Percentiles rank a stretch among this genome's conserved stretches.
phyloP scores from a whole-genome alignment of 306 rosid genomes.

The Adenanthera pavonina region DNA sequence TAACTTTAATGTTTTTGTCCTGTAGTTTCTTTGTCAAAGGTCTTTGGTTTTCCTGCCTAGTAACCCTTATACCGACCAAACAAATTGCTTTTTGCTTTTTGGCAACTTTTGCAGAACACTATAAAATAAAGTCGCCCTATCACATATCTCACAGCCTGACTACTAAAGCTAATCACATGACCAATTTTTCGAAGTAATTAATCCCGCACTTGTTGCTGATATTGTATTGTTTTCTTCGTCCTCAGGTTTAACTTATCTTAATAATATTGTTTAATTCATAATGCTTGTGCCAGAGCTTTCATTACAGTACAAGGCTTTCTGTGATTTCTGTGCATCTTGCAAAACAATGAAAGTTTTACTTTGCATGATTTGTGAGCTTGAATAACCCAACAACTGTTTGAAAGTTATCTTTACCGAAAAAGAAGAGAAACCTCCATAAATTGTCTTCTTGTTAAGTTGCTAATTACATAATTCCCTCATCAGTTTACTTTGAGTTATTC shows the following conservation, averaged over 20 bases:
- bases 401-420: slow-evolving; percentile 13
- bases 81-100: slow-evolving; percentile 38
- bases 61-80: slow-evolving; percentile 21
- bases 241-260: background rate
- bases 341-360: background rate
- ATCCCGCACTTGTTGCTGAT: slow-evolving; percentile 24
- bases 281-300: background rate
- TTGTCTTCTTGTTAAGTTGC: background rate
- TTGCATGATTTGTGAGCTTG: background rate
- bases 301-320: background rate
- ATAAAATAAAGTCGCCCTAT: slow-evolving; percentile 2
- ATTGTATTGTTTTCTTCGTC: slow-evolving; percentile 31
- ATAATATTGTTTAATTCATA: background rate
- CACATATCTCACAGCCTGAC: slow-evolving; percentile 28
- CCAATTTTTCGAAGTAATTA: slow-evolving; percentile 38
- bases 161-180: slow-evolving; percentile 48
- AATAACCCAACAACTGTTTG: background rate
- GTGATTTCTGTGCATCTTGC: background rate
- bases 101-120: slow-evolving; percentile 40
- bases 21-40: background rate
- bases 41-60: slow-evolving; percentile 14
- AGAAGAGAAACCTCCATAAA: slow-evolving; percentile 6
- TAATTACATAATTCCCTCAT: background rate
- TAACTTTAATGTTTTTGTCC: background rate
- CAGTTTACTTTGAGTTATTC: background rate